Evolutionary conservation across 225 moss, liverwort and hornwort species (phyloP), one percentile per base, ranked within the genome.

Genomic region (Takakia lepidozioides): DNA sequence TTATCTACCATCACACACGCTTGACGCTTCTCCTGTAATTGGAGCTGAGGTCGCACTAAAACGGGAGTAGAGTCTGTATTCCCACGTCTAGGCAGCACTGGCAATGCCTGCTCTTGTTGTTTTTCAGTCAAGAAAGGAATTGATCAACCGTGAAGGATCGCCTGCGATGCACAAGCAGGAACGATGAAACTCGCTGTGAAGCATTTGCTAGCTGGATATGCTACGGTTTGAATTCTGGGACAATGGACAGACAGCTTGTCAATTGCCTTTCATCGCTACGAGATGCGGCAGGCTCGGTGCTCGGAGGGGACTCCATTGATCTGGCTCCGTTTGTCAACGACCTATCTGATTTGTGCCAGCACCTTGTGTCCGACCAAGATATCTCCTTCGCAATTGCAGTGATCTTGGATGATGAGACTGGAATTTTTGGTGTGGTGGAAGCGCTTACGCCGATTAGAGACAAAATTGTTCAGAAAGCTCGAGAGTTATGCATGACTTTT

Each of bases 181-280:
- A n/a, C n/a, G n/a, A n/a, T n/a, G n/a, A n/a, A n/a, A n/a, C n/a
- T n/a, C n/a, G n/a, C n/a, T n/a, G n/a, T n/a, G n/a, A n/a, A n/a
- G n/a, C n/a, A n/a, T n/a, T n/a, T n/a, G n/a, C n/a, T n/a, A n/a
- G n/a, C n/a, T n/a, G n/a, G n/a, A n/a, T n/a, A n/a, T n/a, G n/a
- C n/a, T n/a, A n/a, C n/a, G n/a, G n/a, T n/a, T n/a, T n/a, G n/a
- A n/a, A n/a, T n/a, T n/a, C n/a, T n/a, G 47, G 25, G 11, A 27
- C 38, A 48, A 92, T 92, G 92, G 92, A 92, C 62, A 87, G 82
- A 51, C 71, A 77, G 67, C 70, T 87, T 6, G 76, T 57, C 22
- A 69, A 59, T 34, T 74, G 76, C 60, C 55, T 87, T 63, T 59
- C 67, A 19, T 62, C 74, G 28, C 39, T 92, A 41, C 76, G 78